Base-by-base conservation (phyloP, 257 asterid genomes). In the Lavandula angustifolia region DNA sequence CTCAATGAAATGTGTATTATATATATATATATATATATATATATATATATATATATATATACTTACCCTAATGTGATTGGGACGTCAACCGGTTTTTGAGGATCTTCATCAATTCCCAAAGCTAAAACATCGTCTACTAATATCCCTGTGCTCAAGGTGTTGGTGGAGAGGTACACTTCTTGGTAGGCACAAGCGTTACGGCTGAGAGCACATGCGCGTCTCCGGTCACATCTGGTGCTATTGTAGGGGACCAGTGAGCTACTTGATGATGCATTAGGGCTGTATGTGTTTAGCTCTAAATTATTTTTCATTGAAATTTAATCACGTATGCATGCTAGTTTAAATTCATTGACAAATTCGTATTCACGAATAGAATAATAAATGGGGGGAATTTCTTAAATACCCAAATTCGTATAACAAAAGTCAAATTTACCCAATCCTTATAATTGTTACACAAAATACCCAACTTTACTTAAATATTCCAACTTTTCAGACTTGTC, bases 51-150 rank as follows among this genome's bases (percentile, higher is more conserved):
- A n/a, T n/a, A n/a, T n/a, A 22, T 22, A 22, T 22, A 22, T 22
- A 22, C 27, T 22, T 22, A 22, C 99, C 99, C 99, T 50, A 94
- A 60, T 22, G 99, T 88, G 56, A 94, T 85, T 7, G 92, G 86
- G 66, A 92, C 98, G 4, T 77, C 69, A 10, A 85, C 82, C 40
- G 8, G 62, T 37, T 56, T 71, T 64, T 73, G 78, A 37, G 70
- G 89, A 55, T n/a, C 71, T 32, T 70, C 69, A 49, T 84, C 82
- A 0, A 87, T 79, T 32, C 81, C 85, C 78, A 94, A 68, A 72
- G 81, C 89, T 75, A 94, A 74, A 72, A 86, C 73, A 70, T 94
- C 99, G 32, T 94, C 95, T 7, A 94, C 95, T 75, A 94, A 78
- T 63, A 94, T 75, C 77, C 99, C 99, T 0, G 85, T 61, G 12